A percentile compares a stretch with the other conserved stretches of the same genome.
Conservation (phyloP, 345 rosid species). For the Linum usitatissimum region DNA sequence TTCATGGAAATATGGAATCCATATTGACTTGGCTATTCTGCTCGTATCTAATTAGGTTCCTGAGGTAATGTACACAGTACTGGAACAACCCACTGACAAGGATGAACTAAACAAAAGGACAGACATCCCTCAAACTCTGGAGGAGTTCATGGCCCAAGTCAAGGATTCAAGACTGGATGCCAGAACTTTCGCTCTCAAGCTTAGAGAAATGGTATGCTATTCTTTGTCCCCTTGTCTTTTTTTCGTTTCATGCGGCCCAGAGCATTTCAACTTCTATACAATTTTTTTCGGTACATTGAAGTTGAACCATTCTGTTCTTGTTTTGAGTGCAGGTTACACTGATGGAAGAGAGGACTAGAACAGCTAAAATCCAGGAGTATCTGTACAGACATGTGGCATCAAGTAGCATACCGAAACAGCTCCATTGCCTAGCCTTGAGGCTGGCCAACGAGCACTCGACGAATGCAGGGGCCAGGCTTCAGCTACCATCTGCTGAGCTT, state of each 20-base stretch:
- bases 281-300: too few relatives aligned
- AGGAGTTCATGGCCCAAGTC: slow-evolving; percentile 63
- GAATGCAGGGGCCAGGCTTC: slow-evolving; percentile 91
- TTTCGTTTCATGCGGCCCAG: not conserved
- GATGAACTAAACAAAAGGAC: slow-evolving; percentile 65
- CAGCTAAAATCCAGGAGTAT: slow-evolving; percentile 86
- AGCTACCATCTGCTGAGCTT: slow-evolving; percentile 70
- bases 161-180: slow-evolving; percentile 55
- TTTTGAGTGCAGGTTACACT: slow-evolving; percentile 36
- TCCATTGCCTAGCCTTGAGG: slow-evolving; percentile 71
- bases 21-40: not conserved
- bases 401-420: slow-evolving; percentile 91
- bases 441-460: slow-evolving; percentile 80
- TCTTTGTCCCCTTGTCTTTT: not conserved
- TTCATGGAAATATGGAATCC: slow-evolving; percentile 4
- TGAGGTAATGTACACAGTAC: slow-evolving; percentile 62
- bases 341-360: slow-evolving; percentile 86
- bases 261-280: not conserved
- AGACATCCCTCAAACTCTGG: slow-evolving; percentile 67
- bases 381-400: slow-evolving; percentile 87
- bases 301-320: not conserved
- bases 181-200: slow-evolving; percentile 70
- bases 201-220: slow-evolving; percentile 65
- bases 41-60: slow-evolving; percentile 42
- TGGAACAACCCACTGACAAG: slow-evolving; percentile 46